These are phyloP conservation scores for Auxenochlorella pyrenoidosa DNA, from an alignment of 139 green algal species.

Conservation along the genomic window DNA sequence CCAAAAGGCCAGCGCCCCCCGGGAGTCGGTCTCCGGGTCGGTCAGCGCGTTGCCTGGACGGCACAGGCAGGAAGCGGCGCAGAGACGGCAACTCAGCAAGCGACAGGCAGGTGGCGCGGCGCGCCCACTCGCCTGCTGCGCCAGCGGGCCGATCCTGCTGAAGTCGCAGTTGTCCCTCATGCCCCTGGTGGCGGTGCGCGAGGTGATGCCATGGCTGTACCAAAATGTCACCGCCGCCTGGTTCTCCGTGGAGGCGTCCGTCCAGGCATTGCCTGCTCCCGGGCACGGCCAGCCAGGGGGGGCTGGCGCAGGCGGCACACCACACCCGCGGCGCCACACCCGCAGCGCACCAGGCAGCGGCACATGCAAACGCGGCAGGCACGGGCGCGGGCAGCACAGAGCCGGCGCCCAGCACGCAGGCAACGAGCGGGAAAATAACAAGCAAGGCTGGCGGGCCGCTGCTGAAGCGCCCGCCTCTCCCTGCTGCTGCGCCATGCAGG, in stretches of 20 bases:
- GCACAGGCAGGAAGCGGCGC: neutral
- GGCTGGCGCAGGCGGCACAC: neutral
- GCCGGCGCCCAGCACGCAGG: too few species aligned
- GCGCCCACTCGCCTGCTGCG: neutral
- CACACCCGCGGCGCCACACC: too few species aligned
- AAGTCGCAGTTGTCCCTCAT: conserved; percentile 67
- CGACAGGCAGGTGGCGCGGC: too few species aligned
- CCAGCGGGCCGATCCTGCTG: conserved; percentile 50
- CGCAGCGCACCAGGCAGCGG: neutral
- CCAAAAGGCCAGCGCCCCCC: conserved; percentile 78
- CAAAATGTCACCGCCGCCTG: conserved; percentile 74
- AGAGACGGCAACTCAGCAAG: neutral
- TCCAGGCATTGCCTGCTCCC: conserved; percentile 82
- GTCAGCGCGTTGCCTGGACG: conserved; percentile 82
- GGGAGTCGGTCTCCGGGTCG: conserved; percentile 78
- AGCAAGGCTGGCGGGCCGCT: too few species aligned
- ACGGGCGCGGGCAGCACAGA: neutral
- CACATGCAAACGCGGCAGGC: neutral
- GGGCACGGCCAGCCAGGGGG: neutral
- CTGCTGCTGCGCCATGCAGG: neutral
- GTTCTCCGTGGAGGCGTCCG: conserved; percentile 83
- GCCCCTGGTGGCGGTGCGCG: conserved; percentile 42
- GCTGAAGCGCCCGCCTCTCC: too few species aligned
- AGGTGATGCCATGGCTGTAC: conserved; percentile 77
- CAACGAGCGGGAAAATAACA: too few species aligned